Evolutionary conservation across 2,329 filamentous ascomycete species (phyloP).

Genomic region (Sphaerulina musiva): DNA sequence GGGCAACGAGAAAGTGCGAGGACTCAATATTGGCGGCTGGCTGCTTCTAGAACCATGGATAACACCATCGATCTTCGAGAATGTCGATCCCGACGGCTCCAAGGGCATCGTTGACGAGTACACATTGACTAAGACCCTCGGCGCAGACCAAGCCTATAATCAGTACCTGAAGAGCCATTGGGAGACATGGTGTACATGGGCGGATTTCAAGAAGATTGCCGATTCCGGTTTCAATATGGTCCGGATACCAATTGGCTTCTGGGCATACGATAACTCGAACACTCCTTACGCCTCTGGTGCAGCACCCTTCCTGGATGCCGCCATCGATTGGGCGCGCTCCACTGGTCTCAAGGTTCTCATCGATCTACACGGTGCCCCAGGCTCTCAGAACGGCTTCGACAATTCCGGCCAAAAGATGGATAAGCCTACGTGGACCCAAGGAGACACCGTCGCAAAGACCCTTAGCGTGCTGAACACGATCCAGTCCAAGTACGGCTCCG

Average conservation of each 20-base stretch:
- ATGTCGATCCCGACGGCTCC: slow-evolving; percentile 15
- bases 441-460: slow-evolving; percentile 46
- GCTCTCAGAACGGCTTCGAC: slow-evolving; percentile 56
- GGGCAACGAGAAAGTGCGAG: slow-evolving; percentile 46
- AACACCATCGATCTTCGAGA: slow-evolving; percentile 51
- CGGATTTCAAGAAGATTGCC: slow-evolving; percentile 53
- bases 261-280: slow-evolving; percentile 50
- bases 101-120: slow-evolving; percentile 44
- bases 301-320: slow-evolving; percentile 49
- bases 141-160: slow-evolving; percentile 39
- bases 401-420: slow-evolving; percentile 50
- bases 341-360: slow-evolving; percentile 52
- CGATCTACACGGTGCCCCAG: slow-evolving; percentile 52
- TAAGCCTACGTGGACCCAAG: slow-evolving; percentile 41
- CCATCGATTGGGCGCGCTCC: slow-evolving; percentile 51
- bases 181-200: slow-evolving; percentile 45
- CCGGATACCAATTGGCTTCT: slow-evolving; percentile 54
- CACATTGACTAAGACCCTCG: slow-evolving; percentile 47
- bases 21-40: slow-evolving; percentile 49
- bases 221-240: slow-evolving; percentile 54
- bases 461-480: slow-evolving; percentile 53
- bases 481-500: slow-evolving; percentile 50
- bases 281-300: slow-evolving; percentile 49
- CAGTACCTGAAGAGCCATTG: slow-evolving; percentile 45
- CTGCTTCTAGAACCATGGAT: slow-evolving; percentile 47